A percentile compares a stretch with the other conserved stretches of the same genome.
These are phyloP conservation scores for Fagopyrum homotropicum DNA, from an alignment of 148 eudicot species.

Conservation along the genomic window DNA sequence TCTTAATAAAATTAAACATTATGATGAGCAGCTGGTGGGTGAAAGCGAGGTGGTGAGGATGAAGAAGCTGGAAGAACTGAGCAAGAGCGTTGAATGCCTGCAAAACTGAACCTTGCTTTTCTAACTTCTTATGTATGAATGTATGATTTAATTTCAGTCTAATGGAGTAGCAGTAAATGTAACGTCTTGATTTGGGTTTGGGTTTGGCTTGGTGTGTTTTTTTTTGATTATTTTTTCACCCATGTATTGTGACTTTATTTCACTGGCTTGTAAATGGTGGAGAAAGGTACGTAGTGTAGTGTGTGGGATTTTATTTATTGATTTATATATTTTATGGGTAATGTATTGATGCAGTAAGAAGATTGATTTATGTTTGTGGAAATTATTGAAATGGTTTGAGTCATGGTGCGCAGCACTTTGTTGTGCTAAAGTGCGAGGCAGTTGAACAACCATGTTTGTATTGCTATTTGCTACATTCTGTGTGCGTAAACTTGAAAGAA, in stretches of 20 bases:
- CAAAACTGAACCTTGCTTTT: constrained; percentile 3
- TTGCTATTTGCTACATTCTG: no score
- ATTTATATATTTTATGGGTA: neutral
- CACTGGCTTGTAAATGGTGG: constrained; percentile 9
- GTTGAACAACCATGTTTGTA: no score
- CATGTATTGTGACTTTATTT: neutral
- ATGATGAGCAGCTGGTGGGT: constrained; percentile 58
- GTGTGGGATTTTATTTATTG: neutral
- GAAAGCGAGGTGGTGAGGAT: constrained; percentile 83
- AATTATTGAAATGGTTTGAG: neutral
- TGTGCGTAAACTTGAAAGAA: no score
- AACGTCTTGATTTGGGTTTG: neutral
- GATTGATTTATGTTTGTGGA: neutral
- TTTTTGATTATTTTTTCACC: neutral
- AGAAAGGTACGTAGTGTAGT: neutral
- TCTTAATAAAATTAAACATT: no score
- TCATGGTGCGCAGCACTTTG: no score
- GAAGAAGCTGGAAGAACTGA: constrained; percentile 85
- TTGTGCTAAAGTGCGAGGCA: no score
- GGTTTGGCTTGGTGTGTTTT: constrained; percentile 43
- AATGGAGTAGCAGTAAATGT: neutral
- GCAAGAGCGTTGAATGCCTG: constrained; percentile 70
- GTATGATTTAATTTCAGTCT: neutral
- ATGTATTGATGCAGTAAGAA: neutral
- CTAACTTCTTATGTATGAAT: neutral